Conservation (phyloP, 495 filamentous ascomycete species). For the Aspergillus bridgeri region DNA sequence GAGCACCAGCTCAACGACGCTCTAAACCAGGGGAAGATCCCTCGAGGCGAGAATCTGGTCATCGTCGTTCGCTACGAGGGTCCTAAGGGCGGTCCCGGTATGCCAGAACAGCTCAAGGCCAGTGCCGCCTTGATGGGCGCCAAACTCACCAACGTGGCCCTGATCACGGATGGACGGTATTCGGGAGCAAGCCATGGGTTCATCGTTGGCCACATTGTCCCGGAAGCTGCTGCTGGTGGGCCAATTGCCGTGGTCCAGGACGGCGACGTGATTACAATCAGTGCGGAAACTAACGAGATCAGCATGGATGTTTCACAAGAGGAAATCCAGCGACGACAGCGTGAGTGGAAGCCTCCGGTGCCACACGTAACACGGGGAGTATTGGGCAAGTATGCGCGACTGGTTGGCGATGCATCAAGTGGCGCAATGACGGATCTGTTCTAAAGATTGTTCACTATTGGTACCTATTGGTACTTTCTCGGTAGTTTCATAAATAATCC, state of each 20-base stretch:
- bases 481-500: too few relatives aligned
- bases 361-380: conserved; percentile 79
- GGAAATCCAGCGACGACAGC: conserved; percentile 65
- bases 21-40: conserved; percentile 66
- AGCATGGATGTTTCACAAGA: conserved; percentile 70
- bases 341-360: conserved; percentile 69
- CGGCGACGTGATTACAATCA: conserved; percentile 84
- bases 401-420: conserved; percentile 72
- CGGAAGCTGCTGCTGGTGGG: conserved; percentile 80
- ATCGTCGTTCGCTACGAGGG: conserved; percentile 94
- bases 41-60: conserved; percentile 79
- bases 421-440: conserved; percentile 59
- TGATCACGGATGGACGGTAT: conserved; percentile 93
- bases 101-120: conserved; percentile 96
- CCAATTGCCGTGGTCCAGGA: conserved; percentile 77
- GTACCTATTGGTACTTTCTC: too few relatives aligned
- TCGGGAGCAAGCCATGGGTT: conserved; percentile 90
- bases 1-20: conserved; percentile 76
- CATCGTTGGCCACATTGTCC: conserved; percentile 92
- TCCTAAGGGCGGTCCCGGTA: conserved; percentile 91
- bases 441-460: conserved; percentile 15
- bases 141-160: conserved; percentile 78
- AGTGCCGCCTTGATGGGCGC: conserved; percentile 92
- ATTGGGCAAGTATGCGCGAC: conserved; percentile 81
- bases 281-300: conserved; percentile 74